Evolutionary conservation across 768 basidiomycete species (phyloP).

Genomic region (Termitomyces sp.): DNA sequence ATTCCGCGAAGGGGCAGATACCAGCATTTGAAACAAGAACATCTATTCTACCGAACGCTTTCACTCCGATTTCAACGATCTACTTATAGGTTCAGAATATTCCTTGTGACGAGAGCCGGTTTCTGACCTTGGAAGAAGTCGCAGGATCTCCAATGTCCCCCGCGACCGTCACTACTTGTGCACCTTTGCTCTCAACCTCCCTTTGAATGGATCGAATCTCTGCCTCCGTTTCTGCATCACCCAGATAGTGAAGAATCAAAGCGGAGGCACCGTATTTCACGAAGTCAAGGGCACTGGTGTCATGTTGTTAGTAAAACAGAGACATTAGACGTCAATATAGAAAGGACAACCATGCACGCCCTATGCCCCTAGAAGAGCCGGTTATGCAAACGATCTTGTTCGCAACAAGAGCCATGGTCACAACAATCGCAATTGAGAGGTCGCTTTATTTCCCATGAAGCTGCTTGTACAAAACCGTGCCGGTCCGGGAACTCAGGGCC

Average conservation of each 20-base stretch:
- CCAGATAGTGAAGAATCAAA: constrained; percentile 66
- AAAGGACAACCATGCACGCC: constrained; percentile 50
- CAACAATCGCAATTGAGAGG: background rate
- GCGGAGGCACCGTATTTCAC: constrained; percentile 62
- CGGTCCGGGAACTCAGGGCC: constrained; percentile 3
- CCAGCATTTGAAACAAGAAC: constrained; percentile 47
- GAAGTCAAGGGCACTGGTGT: constrained; percentile 50
- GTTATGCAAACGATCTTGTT: constrained; percentile 70
- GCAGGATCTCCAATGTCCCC: constrained; percentile 63
- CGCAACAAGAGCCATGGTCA: constrained; percentile 38
- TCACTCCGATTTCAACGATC: constrained; percentile 61
- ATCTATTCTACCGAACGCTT: constrained; percentile 64
- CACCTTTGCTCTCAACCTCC: constrained; percentile 40
- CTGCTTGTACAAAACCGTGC: background rate
- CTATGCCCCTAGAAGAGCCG: constrained; percentile 73
- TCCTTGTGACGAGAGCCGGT: background rate
- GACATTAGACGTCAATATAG: background rate
- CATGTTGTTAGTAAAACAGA: background rate
- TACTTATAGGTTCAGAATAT: constrained; percentile 21
- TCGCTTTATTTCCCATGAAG: background rate
- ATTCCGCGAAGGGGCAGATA: constrained; percentile 77
- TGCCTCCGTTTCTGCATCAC: constrained; percentile 48
- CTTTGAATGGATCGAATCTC: constrained; percentile 45
- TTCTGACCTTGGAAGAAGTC: constrained; percentile 52
- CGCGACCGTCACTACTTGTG: constrained; percentile 45